Conservation (phyloP, 2,329 filamentous ascomycete genomes). For the Ophiostoma himal-ulmi region DNA sequence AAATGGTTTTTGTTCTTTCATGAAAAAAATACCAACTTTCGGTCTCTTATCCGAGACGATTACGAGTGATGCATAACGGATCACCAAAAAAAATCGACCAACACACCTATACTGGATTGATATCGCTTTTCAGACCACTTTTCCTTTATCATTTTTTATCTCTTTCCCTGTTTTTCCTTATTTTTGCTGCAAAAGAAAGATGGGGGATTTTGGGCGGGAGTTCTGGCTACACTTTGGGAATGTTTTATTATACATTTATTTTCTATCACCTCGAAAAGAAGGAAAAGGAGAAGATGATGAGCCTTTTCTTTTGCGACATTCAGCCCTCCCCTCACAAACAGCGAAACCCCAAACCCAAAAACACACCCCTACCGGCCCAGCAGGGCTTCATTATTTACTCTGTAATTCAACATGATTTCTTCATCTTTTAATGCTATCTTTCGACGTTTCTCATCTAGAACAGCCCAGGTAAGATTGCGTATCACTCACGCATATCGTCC, state of each 20-base stretch:
- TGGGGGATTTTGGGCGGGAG: conserved; percentile 23
- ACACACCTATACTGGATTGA: conserved; percentile 16
- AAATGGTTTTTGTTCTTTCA: not conserved
- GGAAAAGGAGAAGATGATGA: not conserved
- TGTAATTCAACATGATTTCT: conserved; percentile 23
- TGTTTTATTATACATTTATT: conserved; percentile 17
- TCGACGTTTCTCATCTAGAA: no score
- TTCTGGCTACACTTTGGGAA: conserved; percentile 26
- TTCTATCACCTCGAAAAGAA: conserved; percentile 6
- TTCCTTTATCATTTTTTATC: not conserved
- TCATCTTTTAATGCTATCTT: conserved; percentile 11
- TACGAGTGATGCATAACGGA: not conserved
- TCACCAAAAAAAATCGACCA: conserved; percentile 6
- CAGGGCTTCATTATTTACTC: conserved; percentile 17
- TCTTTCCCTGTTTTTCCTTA: not conserved
- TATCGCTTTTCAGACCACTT: not conserved
- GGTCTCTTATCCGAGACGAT: not conserved
- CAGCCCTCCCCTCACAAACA: conserved; percentile 4
- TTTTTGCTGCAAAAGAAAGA: conserved; percentile 15
- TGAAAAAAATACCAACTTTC: not conserved
- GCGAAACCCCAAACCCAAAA: conserved; percentile 16
- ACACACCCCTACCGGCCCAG: not conserved
- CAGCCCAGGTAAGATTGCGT: not conserved
- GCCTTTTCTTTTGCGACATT: conserved; percentile 4
- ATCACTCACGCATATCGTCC: not conserved